These are phyloP conservation scores for Fremontodendron californicum DNA, from an alignment of 345 rosid genomes.

Conservation along the genomic window DNA sequence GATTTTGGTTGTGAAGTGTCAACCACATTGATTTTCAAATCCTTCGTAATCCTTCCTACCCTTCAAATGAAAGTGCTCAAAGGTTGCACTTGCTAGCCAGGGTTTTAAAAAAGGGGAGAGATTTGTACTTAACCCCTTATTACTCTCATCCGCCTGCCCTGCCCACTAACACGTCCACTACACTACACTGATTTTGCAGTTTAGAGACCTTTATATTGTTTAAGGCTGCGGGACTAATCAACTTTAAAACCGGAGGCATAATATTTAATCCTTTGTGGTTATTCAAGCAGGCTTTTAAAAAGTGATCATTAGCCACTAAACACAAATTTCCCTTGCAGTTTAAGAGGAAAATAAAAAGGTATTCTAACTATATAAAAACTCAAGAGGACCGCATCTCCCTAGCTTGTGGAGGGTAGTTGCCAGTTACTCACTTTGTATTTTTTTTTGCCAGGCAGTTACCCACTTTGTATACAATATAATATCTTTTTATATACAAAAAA, in stretches of 20 bases:
- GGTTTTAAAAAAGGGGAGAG: background rate
- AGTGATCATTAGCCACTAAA: background rate
- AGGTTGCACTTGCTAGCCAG: background rate
- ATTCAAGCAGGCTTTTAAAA: background rate
- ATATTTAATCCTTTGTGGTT: background rate
- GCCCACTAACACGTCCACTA: slow-evolving; percentile 7
- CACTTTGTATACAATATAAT: background rate
- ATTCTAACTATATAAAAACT: background rate
- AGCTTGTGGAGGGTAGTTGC: slow-evolving; percentile 1
- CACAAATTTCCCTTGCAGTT: slow-evolving; percentile 1
- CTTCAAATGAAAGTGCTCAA: background rate
- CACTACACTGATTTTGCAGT: background rate
- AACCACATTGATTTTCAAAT: background rate
- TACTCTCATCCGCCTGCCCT: background rate
- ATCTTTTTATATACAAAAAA: background rate
- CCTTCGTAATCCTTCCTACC: background rate
- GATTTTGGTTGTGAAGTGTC: background rate
- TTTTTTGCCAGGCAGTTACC: slow-evolving; percentile 7
- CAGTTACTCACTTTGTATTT: background rate
- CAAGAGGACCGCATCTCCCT: background rate
- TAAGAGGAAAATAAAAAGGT: background rate
- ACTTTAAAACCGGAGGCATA: slow-evolving; percentile 5
- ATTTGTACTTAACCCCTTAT: background rate
- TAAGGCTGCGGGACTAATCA: background rate
- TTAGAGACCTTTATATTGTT: background rate